Evolutionary conservation across 2,329 filamentous ascomycete species (phyloP).

Genomic region (Ceratocystis destructans): DNA sequence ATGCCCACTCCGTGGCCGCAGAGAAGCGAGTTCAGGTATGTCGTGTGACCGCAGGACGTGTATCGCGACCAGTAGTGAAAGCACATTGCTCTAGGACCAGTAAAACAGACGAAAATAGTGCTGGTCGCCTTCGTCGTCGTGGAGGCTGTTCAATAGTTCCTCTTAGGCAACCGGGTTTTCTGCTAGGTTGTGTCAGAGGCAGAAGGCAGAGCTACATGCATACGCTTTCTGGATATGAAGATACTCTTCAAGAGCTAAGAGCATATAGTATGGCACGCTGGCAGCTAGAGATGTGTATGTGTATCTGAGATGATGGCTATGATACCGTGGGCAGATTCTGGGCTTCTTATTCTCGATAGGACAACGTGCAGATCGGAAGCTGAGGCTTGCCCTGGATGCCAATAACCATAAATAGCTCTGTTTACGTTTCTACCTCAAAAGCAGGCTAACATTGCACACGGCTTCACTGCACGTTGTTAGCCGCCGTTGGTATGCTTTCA

Average conservation of each 20-base stretch:
- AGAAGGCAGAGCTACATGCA: background rate
- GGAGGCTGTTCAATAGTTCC: background rate
- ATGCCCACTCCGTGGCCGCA: slow-evolving; percentile 4
- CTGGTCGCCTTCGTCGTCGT: background rate
- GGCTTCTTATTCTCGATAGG: background rate
- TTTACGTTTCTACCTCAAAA: background rate
- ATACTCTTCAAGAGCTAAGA: background rate
- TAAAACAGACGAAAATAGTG: background rate
- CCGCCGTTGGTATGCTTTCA: background rate
- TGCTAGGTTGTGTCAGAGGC: background rate
- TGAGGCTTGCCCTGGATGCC: background rate
- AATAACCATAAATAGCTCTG: background rate
- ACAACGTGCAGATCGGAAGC: background rate
- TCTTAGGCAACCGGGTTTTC: background rate
- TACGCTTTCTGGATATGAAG: background rate
- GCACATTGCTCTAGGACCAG: slow-evolving; percentile 1
- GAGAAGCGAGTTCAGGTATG: background rate
- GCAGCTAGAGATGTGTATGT: background rate
- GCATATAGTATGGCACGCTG: background rate
- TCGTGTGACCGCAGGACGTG: slow-evolving; percentile 3
- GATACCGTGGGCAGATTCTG: background rate
- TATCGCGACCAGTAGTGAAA: slow-evolving; percentile 9
- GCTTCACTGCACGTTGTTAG: background rate
- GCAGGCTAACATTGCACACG: background rate
- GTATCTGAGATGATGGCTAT: background rate